Base-by-base conservation (phyloP, 768 basidiomycete genomes). In the Sporobolomyces roseus region DNA sequence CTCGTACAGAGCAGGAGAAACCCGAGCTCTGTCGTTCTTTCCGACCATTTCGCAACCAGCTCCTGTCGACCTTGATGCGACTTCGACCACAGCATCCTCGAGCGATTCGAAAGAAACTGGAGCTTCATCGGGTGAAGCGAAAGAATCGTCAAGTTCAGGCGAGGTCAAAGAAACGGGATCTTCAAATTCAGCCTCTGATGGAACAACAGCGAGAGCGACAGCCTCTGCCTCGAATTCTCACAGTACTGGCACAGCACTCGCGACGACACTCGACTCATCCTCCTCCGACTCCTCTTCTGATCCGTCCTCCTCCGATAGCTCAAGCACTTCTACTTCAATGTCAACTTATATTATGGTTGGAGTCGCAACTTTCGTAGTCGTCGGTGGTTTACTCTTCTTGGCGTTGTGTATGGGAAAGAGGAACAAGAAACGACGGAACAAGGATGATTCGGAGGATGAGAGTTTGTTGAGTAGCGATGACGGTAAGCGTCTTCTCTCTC, bases 1-100 rank as follows among this genome's bases (percentile, higher is more conserved):
- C 9, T 41, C 38, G 17, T 41, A 41, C 38, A 41, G 38, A 41
- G 9, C 43, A 33, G 58, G 45, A 27, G 35, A 60, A n/a, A 60
- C 58, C 21, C 32, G 43, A 23, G 35, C 58, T 5, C 33, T 60
- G 45, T 12, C 9, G 2, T 48, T 60, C 16, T 32, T 48, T n/a
- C 58, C 45, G 16, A 60, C 58, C 1, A 35, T 60, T 10, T 60
- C 58, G 5, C 58, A 60, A 35, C 58, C 58, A 23, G 30, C 21
- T 49, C 58, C 58, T 4, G 13, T 48, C 45, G 45, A 60, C 30
- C 45, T 60, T 3, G 58, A 43, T 19, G 33, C 32, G 10, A 25
- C 52, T 6, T 14, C 54, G 5, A 8, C 56, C 25, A 7, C 56
- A 4, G 21, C 53, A 9, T 9, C 53, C 14, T 54, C 53, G 33